A percentile compares a stretch with the other conserved stretches of the same genome.
phyloP scores from a whole-genome alignment of 2,329 filamentous ascomycete species.

The Colletotrichum trifolii region DNA sequence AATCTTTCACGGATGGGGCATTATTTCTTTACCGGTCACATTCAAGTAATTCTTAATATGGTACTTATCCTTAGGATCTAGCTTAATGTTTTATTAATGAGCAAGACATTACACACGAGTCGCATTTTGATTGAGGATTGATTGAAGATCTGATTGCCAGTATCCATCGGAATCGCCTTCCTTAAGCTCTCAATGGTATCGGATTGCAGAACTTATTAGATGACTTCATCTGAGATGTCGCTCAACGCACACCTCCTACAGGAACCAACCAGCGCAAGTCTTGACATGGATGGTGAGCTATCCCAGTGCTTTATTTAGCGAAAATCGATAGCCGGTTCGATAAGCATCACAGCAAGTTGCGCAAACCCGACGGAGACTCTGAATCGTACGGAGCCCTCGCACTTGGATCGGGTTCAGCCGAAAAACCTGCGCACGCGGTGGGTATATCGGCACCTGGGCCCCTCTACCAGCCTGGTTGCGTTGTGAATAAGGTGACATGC shows the following conservation, averaged over 20 bases:
- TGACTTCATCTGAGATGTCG: too few relatives aligned
- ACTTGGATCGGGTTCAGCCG: neutral
- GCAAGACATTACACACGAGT: neutral
- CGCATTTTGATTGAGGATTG: too few relatives aligned
- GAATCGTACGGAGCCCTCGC: neutral
- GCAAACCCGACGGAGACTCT: neutral
- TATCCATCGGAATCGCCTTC: too few relatives aligned
- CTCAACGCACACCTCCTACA: too few relatives aligned
- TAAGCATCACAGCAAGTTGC: neutral
- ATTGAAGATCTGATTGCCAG: too few relatives aligned
- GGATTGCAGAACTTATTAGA: too few relatives aligned
- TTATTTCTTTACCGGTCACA: neutral
- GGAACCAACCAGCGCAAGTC: too few relatives aligned
- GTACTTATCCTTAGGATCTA: neutral
- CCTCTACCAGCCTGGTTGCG: neutral
- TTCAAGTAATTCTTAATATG: neutral
- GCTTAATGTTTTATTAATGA: neutral
- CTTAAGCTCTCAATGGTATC: too few relatives aligned
- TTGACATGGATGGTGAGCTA: too few relatives aligned
- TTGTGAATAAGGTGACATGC: constrained; percentile 17
- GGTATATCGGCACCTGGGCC: neutral
- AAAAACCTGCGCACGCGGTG: neutral
- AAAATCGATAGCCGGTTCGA: neutral
- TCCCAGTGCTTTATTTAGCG: too few relatives aligned
- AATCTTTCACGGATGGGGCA: neutral